Conservation (phyloP, 202 grass and related monocot species). For the Digitaria exilis region DNA sequence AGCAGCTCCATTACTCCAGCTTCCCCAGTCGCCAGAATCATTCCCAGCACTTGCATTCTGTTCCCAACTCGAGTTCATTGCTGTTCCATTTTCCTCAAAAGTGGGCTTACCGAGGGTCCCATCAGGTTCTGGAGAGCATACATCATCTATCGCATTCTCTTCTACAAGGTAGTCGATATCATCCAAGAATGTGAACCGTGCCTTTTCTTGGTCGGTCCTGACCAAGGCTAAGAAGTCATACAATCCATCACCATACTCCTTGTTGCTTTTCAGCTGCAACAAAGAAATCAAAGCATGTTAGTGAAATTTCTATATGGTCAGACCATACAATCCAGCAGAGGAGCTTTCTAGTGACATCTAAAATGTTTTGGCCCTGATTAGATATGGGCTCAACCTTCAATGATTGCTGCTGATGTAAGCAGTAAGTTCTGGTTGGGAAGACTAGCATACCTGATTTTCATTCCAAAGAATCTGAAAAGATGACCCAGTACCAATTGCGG, state of each 20-base stretch:
- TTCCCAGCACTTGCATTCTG: slow-evolving; percentile 42
- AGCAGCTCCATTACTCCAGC: slow-evolving; percentile 49
- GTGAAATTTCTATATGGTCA: slow-evolving; percentile 13
- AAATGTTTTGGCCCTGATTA: not conserved
- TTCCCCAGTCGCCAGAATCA: slow-evolving; percentile 63
- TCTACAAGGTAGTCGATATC: slow-evolving; percentile 84
- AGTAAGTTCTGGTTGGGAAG: not conserved
- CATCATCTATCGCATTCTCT: slow-evolving; percentile 53
- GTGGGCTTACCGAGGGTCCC: slow-evolving; percentile 58
- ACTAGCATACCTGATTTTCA: slow-evolving; percentile 71
- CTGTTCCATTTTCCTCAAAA: slow-evolving; percentile 58
- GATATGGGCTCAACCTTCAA: slow-evolving; percentile 20
- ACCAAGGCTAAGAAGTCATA: slow-evolving; percentile 88
- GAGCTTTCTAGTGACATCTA: slow-evolving; percentile 14
- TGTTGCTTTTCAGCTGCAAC: slow-evolving; percentile 65
- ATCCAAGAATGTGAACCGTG: slow-evolving; percentile 55
- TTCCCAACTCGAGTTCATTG: slow-evolving; percentile 52
- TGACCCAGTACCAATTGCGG: slow-evolving; percentile 83
- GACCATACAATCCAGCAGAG: slow-evolving; percentile 18
- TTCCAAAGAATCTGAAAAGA: slow-evolving; percentile 98
- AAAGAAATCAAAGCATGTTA: slow-evolving; percentile 26
- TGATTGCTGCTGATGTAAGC: slow-evolving; percentile 1
- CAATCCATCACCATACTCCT: slow-evolving; percentile 71
- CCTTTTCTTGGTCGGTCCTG: slow-evolving; percentile 64
- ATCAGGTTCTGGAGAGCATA: slow-evolving; percentile 71